Base-by-base conservation (phyloP, 2,329 filamentous ascomycete genomes). In the Harringtonia lauricola region DNA sequence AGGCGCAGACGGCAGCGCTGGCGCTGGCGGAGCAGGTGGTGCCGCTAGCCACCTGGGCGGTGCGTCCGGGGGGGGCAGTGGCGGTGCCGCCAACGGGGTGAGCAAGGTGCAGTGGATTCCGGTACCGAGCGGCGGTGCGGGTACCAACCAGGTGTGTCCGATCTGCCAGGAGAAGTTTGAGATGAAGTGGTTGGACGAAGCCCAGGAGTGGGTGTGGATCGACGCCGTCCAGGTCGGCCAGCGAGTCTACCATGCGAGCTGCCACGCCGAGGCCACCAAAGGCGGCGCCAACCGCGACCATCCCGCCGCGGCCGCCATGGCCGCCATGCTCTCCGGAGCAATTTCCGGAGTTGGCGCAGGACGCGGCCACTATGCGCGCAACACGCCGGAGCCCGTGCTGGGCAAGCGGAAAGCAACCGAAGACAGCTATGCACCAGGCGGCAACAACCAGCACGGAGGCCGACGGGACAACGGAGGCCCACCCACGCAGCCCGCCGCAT, bases 111-210 rank as follows among this genome's bases (percentile, higher is more conserved):
- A 81, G 53, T 95, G 85, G 59, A 83, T 98, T 13, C 78, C 81
- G 3, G 89, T 92, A 1, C 92, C 90, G 0, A 84, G 89, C 41
- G 83, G 90, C 51, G 74, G 79, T 17, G 73, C 77, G 22, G 71
- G 84, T 22, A 76, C 82, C 46, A 89, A 87, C 57, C 83, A 78
- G 15, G 74, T 84, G 1, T 98, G 92, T 57, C 87, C 88, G 2
- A 94, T 98, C 53, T 96, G 92, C 60, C 89, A 95, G 60, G 92
- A 98, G 59, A 83, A 84, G 52, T 96, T 98, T 55, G 84, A 94
- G 64, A 87, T 85, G 51, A 83, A 84, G 51, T 96, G 88, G 83
- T 80, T 90, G 8, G 87, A 94, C 54, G 87, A 94, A 49, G 85
- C 84, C 17, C 88, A 96, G 62, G 90, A 98, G 57, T 96, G 89